These are phyloP conservation scores for Boletus eberwhitei DNA, from an alignment of 768 basidiomycete species.

Conservation along the genomic window DNA sequence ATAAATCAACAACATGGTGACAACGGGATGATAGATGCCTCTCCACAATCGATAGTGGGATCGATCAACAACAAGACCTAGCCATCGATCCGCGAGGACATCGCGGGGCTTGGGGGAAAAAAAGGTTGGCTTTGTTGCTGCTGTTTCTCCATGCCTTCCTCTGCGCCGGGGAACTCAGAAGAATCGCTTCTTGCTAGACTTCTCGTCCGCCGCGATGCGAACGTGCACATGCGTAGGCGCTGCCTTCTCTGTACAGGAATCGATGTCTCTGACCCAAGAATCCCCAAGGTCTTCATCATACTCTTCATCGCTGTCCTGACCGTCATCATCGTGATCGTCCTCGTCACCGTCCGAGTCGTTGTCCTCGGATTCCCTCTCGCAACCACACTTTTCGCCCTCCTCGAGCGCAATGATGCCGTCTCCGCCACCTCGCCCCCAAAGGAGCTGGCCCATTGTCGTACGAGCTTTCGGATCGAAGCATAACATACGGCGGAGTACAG, in stretches of 20 bases:
- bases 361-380: constrained; percentile 40
- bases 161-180: constrained; percentile 41
- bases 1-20: not conserved
- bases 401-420: constrained; percentile 55
- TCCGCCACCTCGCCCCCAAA: constrained; percentile 76
- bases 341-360: constrained; percentile 38
- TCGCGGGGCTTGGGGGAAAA: constrained; percentile 6
- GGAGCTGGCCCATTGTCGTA: constrained; percentile 88
- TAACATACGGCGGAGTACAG: constrained; percentile 90
- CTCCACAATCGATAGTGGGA: constrained; percentile 2
- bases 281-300: constrained; percentile 82
- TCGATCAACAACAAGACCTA: constrained; percentile 6
- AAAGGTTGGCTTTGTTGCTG: not conserved
- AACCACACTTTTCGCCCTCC: constrained; percentile 56
- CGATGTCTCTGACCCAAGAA: constrained; percentile 79
- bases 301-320: constrained; percentile 16
- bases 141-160: not conserved
- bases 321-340: constrained; percentile 31
- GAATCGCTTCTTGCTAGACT: constrained; percentile 67
- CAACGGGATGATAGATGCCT: not conserved
- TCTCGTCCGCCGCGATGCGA: constrained; percentile 73
- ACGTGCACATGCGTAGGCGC: constrained; percentile 63
- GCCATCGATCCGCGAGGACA: constrained; percentile 14
- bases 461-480: constrained; percentile 84
- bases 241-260: constrained; percentile 57